These are phyloP conservation scores for Aspergillus awamori DNA, from an alignment of 2,329 filamentous ascomycete genomes.

Conservation along the genomic window DNA sequence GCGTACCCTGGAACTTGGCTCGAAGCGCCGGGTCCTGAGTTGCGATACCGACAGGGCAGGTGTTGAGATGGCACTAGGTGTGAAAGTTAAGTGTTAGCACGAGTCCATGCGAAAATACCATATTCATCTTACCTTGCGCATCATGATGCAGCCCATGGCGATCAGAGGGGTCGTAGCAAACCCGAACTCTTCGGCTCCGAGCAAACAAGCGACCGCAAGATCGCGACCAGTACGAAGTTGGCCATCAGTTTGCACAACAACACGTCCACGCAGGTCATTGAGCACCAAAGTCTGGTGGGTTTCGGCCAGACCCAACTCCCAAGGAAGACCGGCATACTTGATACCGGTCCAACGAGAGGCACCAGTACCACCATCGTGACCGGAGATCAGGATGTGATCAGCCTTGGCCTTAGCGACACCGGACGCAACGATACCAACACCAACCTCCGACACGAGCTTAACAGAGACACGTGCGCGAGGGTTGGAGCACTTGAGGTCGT, in stretches of 20 bases:
- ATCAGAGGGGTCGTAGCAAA: slow-evolving; percentile 94
- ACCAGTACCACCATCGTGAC: slow-evolving; percentile 95
- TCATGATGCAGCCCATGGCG: slow-evolving; percentile 95
- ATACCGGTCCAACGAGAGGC: slow-evolving; percentile 98
- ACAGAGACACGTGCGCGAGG: slow-evolving; percentile 90
- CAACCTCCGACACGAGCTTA: slow-evolving; percentile 96
- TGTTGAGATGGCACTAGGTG: slow-evolving; percentile 58
- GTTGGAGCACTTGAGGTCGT: slow-evolving; percentile 95
- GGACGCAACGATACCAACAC: slow-evolving; percentile 95
- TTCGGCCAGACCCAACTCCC: slow-evolving; percentile 95
- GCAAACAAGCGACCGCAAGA: slow-evolving; percentile 88
- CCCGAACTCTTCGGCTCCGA: slow-evolving; percentile 97
- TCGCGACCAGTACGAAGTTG: slow-evolving; percentile 91
- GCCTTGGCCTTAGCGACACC: slow-evolving; percentile 98
- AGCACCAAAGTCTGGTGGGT: slow-evolving; percentile 95
- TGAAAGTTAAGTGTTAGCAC: neutral
- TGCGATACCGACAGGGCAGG: slow-evolving; percentile 89
- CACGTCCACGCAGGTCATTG: slow-evolving; percentile 92
- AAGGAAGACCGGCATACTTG: slow-evolving; percentile 95
- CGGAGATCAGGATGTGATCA: slow-evolving; percentile 94
- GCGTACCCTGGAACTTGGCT: slow-evolving; percentile 89
- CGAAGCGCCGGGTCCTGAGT: slow-evolving; percentile 93
- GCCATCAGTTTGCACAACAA: slow-evolving; percentile 94
- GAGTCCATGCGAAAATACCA: neutral
- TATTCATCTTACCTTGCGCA: slow-evolving; percentile 51